Percentiles rank a stretch among this genome's conserved stretches.
Evolutionary conservation across 2,329 filamentous ascomycete species (phyloP).

Genomic region (Dendryphion nanum): DNA sequence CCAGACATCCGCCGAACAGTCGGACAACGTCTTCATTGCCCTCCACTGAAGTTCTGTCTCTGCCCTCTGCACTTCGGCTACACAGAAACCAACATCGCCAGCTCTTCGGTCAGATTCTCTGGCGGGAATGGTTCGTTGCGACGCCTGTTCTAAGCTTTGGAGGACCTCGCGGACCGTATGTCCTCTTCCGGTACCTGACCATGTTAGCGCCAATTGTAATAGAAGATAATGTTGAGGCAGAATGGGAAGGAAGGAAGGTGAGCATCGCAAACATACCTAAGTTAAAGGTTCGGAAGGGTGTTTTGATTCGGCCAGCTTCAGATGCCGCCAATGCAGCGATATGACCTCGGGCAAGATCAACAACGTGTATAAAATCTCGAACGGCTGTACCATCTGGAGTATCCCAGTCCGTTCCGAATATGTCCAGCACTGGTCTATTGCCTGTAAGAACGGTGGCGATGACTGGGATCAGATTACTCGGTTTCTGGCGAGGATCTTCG

Average conservation of each 20-base stretch:
- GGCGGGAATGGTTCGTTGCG: constrained; percentile 34
- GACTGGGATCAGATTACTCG: constrained; percentile 65
- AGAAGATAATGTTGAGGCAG: too few species aligned
- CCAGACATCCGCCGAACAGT: constrained; percentile 41
- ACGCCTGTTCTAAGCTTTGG: constrained; percentile 37
- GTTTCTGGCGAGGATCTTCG: constrained; percentile 61
- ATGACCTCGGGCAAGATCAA: constrained; percentile 63
- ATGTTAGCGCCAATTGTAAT: constrained; percentile 11
- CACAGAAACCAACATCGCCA: constrained; percentile 44
- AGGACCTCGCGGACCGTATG: constrained; percentile 46
- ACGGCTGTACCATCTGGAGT: constrained; percentile 65
- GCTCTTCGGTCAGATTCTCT: constrained; percentile 37
- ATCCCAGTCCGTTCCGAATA: constrained; percentile 65
- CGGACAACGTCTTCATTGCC: constrained; percentile 35
- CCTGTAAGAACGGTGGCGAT: constrained; percentile 62
- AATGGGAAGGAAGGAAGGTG: background rate
- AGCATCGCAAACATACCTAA: constrained; percentile 25
- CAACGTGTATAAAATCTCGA: constrained; percentile 67
- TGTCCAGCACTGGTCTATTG: constrained; percentile 52
- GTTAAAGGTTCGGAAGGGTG: constrained; percentile 42
- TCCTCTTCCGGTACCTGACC: constrained; percentile 43
- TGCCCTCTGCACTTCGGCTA: constrained; percentile 39
- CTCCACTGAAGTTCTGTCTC: constrained; percentile 40
- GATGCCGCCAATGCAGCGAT: constrained; percentile 55
- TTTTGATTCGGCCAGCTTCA: constrained; percentile 27